Percentiles rank a stretch among this genome's conserved stretches.
Conservation (phyloP, 768 basidiomycete genomes). For the Tricholomella constricta region DNA sequence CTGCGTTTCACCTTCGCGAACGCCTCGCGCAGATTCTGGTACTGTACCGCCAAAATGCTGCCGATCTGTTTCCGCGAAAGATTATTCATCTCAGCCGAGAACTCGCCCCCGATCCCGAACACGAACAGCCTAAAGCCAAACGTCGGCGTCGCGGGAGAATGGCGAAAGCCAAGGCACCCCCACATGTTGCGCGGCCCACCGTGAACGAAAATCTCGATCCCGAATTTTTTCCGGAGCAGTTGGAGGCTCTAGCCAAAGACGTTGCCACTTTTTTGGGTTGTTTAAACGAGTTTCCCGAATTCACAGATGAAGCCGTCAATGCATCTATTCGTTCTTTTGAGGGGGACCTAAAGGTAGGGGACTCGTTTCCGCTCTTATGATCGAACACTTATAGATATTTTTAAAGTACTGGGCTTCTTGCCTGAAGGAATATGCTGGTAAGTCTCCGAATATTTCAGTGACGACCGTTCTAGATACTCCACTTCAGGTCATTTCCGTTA, state of each 20-base stretch:
- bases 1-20: constrained; percentile 69
- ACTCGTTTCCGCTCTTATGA: neutral
- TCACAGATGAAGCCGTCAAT: constrained; percentile 72
- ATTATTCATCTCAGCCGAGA: constrained; percentile 46
- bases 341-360: constrained; percentile 63
- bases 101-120: constrained; percentile 28
- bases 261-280: constrained; percentile 69
- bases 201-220: constrained; percentile 60
- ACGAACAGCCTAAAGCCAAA: constrained; percentile 19
- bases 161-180: constrained; percentile 40
- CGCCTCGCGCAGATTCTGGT: constrained; percentile 68
- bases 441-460: constrained; percentile 9
- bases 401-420: constrained; percentile 77
- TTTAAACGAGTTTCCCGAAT: constrained; percentile 79
- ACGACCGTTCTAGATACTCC: neutral
- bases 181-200: constrained; percentile 53
- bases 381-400: constrained; percentile 3
- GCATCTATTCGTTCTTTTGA: constrained; percentile 67
- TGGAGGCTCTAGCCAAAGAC: constrained; percentile 63
- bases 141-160: constrained; percentile 33
- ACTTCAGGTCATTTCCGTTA: constrained; percentile 66
- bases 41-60: constrained; percentile 75
- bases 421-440: constrained; percentile 63
- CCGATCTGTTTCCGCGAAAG: constrained; percentile 74
- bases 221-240: constrained; percentile 66